Percentiles rank a stretch among this genome's conserved stretches.
These are phyloP conservation scores for Yamadazyma laniorum DNA, from an alignment of 805 yeast genomes.

Conservation along the genomic window DNA sequence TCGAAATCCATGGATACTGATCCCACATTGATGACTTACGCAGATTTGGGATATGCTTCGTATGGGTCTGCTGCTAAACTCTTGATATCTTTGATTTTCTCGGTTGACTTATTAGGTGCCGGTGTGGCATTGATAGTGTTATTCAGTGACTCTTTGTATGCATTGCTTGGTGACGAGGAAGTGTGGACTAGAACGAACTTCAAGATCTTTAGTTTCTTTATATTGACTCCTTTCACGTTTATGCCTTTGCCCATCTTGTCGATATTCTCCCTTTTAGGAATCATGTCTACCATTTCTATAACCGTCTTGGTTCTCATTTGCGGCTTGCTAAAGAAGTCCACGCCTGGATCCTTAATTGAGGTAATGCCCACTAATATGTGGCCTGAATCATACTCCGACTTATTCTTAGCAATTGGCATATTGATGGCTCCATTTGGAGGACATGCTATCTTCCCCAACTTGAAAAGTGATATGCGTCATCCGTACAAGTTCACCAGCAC, in stretches of 20 bases:
- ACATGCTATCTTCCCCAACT: conserved; percentile 78
- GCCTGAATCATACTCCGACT: conserved; percentile 54
- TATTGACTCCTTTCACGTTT: conserved; percentile 79
- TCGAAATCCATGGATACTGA: conserved; percentile 79
- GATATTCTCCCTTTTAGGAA: conserved; percentile 28
- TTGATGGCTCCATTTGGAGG: conserved; percentile 82
- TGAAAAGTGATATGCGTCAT: conserved; percentile 71
- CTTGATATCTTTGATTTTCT: conserved; percentile 68
- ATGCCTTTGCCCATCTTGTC: conserved; percentile 74
- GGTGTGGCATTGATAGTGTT: conserved; percentile 80
- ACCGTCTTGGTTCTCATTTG: conserved; percentile 56
- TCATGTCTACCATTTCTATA: conserved; percentile 43
- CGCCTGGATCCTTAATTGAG: conserved; percentile 73
- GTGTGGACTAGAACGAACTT: conserved; percentile 47
- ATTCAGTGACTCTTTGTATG: conserved; percentile 81
- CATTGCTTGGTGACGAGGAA: conserved; percentile 46
- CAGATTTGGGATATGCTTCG: conserved; percentile 84
- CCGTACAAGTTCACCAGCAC: conserved; percentile 58
- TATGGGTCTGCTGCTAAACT: conserved; percentile 77
- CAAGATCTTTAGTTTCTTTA: conserved; percentile 65
- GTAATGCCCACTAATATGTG: conserved; percentile 66
- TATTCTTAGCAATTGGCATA: conserved; percentile 61
- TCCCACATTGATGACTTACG: conserved; percentile 78
- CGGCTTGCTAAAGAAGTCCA: conserved; percentile 56
- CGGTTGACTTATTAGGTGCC: conserved; percentile 74